Percentiles rank a stretch among this genome's conserved stretches.
Evolutionary conservation across 1,139 yeast species (phyloP).

Genomic region (Kodamaea sp.): DNA sequence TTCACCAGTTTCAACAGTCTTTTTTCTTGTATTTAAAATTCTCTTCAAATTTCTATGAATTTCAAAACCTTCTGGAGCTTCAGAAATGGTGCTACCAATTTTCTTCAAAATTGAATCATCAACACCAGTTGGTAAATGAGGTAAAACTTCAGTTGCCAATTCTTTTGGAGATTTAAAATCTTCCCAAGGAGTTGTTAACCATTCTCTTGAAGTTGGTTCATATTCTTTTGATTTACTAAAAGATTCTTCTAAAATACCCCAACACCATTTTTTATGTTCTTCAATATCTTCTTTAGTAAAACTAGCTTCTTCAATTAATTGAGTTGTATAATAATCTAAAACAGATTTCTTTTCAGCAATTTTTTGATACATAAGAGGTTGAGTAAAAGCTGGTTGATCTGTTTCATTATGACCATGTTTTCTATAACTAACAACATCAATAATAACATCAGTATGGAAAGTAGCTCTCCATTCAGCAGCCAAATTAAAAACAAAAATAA

Average conservation of each 20-base stretch:
- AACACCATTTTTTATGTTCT: conserved; percentile 97
- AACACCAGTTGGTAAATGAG: conserved; percentile 95
- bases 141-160: conserved; percentile 90
- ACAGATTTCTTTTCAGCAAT: conserved; percentile 88
- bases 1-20: conserved; percentile 83
- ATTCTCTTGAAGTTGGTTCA: conserved; percentile 89
- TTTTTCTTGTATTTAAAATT: conserved; percentile 82
- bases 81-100: conserved; percentile 74
- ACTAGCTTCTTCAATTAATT: conserved; percentile 80
- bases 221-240: conserved; percentile 85
- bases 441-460: conserved; percentile 92
- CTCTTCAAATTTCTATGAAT: conserved; percentile 96
- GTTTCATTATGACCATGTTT: conserved; percentile 99
- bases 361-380: conserved; percentile 92
- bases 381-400: conserved; percentile 98
- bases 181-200: conserved; percentile 99
- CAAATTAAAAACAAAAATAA: conserved; percentile 84
- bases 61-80: conserved; percentile 86
- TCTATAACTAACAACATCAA: conserved; percentile 98
- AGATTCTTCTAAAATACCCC: conserved; percentile 90
- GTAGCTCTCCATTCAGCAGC: conserved; percentile 99
- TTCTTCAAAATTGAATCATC: conserved; percentile 66
- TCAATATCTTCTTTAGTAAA: conserved; percentile 87
- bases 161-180: conserved; percentile 97
- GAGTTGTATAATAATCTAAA: conserved; percentile 76